Evolutionary conservation across 768 basidiomycete species (phyloP).

Genomic region (Phallus indusiatus): DNA sequence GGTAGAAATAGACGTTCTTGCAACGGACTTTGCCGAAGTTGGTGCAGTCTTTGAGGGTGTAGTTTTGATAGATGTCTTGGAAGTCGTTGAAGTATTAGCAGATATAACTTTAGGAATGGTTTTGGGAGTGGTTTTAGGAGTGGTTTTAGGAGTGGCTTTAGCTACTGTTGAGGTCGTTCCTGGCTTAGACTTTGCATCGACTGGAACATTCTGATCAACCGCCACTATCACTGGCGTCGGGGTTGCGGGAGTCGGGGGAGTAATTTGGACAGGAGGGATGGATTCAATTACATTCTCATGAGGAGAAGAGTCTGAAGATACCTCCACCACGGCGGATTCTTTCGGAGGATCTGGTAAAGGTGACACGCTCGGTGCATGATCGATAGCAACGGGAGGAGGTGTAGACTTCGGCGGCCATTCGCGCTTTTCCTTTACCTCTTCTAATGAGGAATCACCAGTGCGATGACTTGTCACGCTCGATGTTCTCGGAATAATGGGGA

Average conservation of each 20-base stretch:
- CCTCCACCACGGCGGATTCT: not conserved
- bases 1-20: slow-evolving; percentile 3
- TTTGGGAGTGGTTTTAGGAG: slow-evolving; percentile 14
- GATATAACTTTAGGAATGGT: slow-evolving; percentile 34
- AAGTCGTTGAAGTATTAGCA: slow-evolving; percentile 17
- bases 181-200: slow-evolving; percentile 11
- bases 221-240: not conserved
- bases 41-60: slow-evolving; percentile 11
- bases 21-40: not conserved
- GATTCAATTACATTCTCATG: slow-evolving; percentile 14
- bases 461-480: slow-evolving; percentile 59
- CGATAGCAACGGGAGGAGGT: not conserved
- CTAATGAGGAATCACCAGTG: slow-evolving; percentile 54
- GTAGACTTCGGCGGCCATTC: slow-evolving; percentile 63
- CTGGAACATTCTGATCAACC: not conserved
- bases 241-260: slow-evolving; percentile 6
- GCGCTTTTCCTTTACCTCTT: slow-evolving; percentile 58
- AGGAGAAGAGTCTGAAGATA: slow-evolving; percentile 19
- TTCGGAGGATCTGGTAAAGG: slow-evolving; percentile 21
- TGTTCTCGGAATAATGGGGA: slow-evolving; percentile 38
- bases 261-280: slow-evolving; percentile 17
- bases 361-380: slow-evolving; percentile 19
- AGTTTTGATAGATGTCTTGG: slow-evolving; percentile 13
- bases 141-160: not conserved
- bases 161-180: slow-evolving; percentile 17